Evolutionary conservation across 352 stramenopile species (phyloP), one percentile per base, ranked within the genome.

Genomic region (Phytophthora quininea): DNA sequence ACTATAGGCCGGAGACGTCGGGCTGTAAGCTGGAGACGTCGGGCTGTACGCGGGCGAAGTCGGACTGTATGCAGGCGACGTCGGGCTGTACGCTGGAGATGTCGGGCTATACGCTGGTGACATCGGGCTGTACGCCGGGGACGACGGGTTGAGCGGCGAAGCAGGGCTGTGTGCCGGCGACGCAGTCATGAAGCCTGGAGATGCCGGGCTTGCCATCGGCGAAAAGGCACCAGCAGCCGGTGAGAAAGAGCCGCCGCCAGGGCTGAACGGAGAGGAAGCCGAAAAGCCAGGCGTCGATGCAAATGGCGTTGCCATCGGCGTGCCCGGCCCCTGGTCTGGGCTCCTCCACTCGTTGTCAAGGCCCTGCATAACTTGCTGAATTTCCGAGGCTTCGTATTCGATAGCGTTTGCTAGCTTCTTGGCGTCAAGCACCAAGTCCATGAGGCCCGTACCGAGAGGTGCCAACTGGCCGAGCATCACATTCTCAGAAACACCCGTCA

Each of bases 401-500:
- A 99, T 98, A 37, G 97, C 98, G 63, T 99, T 93, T 54, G 93
- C 89, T 12, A 99, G 89, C 77, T 99, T 99, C 71, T 98, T 95
- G 42, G 98, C 96, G 67, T 99, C 97, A 38, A 99, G 84, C 53
- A 99, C 88, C 35, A 99, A 77, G 58, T 99, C 97, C 85, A 99
- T 99, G 27, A 98, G 83, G 65, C 97, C 98, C 11, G 97, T 99
- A 64, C 98, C 98, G 40, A 99, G 89, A 52, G 93, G 89, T 56
- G 96, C 95, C 68, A 99, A 86, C 74, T 99, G 96, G 2, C 97
- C 97, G 69, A 99, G 91, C 96, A 99, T 99, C 56, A 99, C 97
- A 67, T 99, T 99, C 74, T 99, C 97, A 37, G 97, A 99, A 7
- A 99, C 97, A 68, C 97, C 97, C 46, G 97, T 97, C 35, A 99